Evolutionary conservation across 345 rosid genomes (phyloP), one percentile per base, ranked within the genome.

Genomic region (Eucalyptus dawsonii): DNA sequence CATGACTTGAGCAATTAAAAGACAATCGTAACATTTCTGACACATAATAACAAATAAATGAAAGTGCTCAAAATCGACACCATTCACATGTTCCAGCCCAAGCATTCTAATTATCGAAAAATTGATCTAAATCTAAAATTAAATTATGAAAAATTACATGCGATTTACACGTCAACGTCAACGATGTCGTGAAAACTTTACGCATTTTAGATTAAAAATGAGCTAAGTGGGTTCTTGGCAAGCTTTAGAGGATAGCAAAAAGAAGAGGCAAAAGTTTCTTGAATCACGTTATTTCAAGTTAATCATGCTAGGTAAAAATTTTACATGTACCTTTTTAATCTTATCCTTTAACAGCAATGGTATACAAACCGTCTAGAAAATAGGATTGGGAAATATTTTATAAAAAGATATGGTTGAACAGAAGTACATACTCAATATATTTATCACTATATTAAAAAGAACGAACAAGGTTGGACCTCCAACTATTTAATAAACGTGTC

Each of bases 381-480:
- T 47, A 50, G 56, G 47, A 34, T 31, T 31, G 11, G 22, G 6
- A 67, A 62, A 51, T n/a, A 86, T 50, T 50, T 86, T 37, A 53
- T 34, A 83, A 45, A 62, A 76, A 29, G 47, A 37, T n/a, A 76
- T 27, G 34, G 89, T n/a, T 54, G 88, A 25, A 83, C 51, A 86
- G 40, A 86, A 87, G 87, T 83, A 90, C 97, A 94, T 93, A 97
- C 99, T 98, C 99, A 15, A 93, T 44, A 89, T 92, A 95, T 91
- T 99, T 97, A 88, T 97, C 95, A 1, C 95, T 93, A 88, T 95
- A 96, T 92, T 95, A 90, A 89, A 89, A 95, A 31, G 89, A 86
- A 90, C 98, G 98, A 88, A 96, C 93, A 88, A 97, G 97, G 58
- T 98, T 72, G 98, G 96, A 88, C 99, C 98, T 94, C 98, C 99